Conservation (phyloP, 495 filamentous ascomycete species). For the Articulospora tetracladia region DNA sequence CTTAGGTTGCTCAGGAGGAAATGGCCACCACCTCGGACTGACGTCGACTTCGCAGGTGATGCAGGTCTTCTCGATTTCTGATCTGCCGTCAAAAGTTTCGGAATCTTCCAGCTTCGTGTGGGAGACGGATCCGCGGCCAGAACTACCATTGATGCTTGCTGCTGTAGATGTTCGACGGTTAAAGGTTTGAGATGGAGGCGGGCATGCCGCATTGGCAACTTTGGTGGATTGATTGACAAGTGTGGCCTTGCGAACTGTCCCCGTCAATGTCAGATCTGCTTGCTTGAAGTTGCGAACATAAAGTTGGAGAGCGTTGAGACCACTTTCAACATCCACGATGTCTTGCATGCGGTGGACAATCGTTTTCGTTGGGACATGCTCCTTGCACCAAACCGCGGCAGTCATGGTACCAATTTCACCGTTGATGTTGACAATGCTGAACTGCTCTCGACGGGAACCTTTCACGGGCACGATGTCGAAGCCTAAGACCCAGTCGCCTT, state of each 20-base stretch:
- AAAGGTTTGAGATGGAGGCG: neutral
- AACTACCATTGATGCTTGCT: slow-evolving; percentile 1
- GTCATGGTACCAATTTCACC: slow-evolving; percentile 72
- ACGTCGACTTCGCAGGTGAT: slow-evolving; percentile 55
- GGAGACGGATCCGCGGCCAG: slow-evolving; percentile 16
- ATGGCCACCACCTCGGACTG: slow-evolving; percentile 59
- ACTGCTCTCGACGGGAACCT: slow-evolving; percentile 71
- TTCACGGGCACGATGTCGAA: slow-evolving; percentile 92
- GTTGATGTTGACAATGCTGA: slow-evolving; percentile 69
- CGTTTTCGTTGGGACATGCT: slow-evolving; percentile 66
- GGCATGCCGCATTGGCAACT: slow-evolving; percentile 7
- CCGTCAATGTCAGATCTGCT: slow-evolving; percentile 83
- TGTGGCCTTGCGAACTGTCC: slow-evolving; percentile 81
- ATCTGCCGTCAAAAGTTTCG: neutral
- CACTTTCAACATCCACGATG: slow-evolving; percentile 50
- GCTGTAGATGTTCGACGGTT: slow-evolving; percentile 24
- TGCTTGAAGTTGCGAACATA: slow-evolving; percentile 90
- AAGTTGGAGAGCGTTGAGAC: slow-evolving; percentile 73
- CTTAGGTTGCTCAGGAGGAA: slow-evolving; percentile 3
- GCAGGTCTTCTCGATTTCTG: slow-evolving; percentile 26
- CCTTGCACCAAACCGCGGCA: slow-evolving; percentile 85
- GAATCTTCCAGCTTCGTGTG: slow-evolving; percentile 35
- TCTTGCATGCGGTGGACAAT: slow-evolving; percentile 77
- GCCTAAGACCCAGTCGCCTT: slow-evolving; percentile 75
- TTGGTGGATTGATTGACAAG: slow-evolving; percentile 25